Evolutionary conservation across 1,284 basidiomycete genomes (phyloP).

Genomic region (Chalciporus sp.): DNA sequence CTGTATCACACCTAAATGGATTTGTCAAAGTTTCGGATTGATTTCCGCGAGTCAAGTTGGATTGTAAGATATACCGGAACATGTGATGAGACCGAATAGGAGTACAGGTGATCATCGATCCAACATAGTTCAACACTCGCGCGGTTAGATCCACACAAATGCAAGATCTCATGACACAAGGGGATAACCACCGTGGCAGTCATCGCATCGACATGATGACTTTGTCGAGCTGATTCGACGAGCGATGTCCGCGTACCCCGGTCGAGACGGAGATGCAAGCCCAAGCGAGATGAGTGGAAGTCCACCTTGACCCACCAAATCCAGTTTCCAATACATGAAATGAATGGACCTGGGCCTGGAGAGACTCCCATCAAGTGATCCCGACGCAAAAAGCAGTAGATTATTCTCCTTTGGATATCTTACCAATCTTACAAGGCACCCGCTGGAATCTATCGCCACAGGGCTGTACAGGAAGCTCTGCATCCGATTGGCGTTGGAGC

Average conservation of each 20-base stretch:
- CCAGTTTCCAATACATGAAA: not conserved
- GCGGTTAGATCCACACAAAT: not conserved
- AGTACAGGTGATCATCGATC: not conserved
- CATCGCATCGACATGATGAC: not conserved
- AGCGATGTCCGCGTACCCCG: not conserved
- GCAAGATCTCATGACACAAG: not conserved
- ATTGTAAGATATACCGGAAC: not conserved
- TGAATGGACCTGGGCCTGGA: conserved; percentile 1
- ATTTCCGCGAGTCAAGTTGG: not conserved
- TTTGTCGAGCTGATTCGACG: not conserved
- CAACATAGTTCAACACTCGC: not conserved
- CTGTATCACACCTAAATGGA: not conserved
- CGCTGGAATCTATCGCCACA: not conserved
- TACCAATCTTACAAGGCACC: not conserved
- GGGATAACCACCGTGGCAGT: not conserved
- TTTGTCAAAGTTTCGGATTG: not conserved
- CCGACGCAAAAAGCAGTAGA: not conserved
- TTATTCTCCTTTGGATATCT: too few relatives aligned
- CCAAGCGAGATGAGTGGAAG: not conserved
- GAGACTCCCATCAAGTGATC: conserved; percentile 2
- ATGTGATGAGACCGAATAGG: not conserved
- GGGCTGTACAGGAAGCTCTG: not conserved
- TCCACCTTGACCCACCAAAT: not conserved
- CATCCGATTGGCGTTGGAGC: conserved; percentile 1
- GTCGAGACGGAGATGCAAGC: too few relatives aligned